These are phyloP conservation scores for Mycena olivaceomarginata DNA, from an alignment of 768 basidiomycete genomes.

Conservation along the genomic window DNA sequence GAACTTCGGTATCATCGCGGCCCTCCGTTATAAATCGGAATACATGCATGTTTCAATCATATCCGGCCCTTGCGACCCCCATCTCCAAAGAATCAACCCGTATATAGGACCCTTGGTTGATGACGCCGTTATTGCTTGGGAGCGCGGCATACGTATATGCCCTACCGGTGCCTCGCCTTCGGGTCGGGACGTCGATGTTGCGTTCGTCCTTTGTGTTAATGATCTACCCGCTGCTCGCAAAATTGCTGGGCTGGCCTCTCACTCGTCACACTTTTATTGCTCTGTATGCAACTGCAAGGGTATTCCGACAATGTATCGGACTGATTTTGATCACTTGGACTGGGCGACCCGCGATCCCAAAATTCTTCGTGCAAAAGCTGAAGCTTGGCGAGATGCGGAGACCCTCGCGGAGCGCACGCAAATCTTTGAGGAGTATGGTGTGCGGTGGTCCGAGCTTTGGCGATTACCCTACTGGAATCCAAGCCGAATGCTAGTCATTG, in stretches of 20 bases:
- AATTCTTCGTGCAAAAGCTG: conserved; percentile 31
- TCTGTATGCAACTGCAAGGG: conserved; percentile 48
- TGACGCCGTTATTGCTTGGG: conserved; percentile 41
- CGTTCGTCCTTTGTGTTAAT: conserved; percentile 44
- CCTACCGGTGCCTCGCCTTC: conserved; percentile 13
- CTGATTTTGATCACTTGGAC: conserved; percentile 25
- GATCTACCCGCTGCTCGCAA: conserved; percentile 53
- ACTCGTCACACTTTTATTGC: conserved; percentile 48
- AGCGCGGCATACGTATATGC: conserved; percentile 33
- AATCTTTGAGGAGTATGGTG: conserved; percentile 41
- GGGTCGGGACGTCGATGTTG: neutral
- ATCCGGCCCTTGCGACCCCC: no score
- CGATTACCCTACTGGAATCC: conserved; percentile 54
- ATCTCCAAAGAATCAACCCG: conserved; percentile 25
- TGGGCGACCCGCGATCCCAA: conserved; percentile 33
- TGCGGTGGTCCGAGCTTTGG: conserved; percentile 49
- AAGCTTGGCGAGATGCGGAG: conserved; percentile 33
- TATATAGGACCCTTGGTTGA: conserved; percentile 51
- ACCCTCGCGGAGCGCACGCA: conserved; percentile 34
- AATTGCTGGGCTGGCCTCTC: conserved; percentile 41
- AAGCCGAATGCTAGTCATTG: conserved; percentile 46
- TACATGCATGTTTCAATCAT: no score
- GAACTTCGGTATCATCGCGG: conserved; percentile 51
- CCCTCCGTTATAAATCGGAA: conserved; percentile 31
- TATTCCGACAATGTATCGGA: conserved; percentile 19